These are phyloP conservation scores for Lichina pygmaea DNA, from an alignment of 495 filamentous ascomycete genomes.

Conservation along the genomic window DNA sequence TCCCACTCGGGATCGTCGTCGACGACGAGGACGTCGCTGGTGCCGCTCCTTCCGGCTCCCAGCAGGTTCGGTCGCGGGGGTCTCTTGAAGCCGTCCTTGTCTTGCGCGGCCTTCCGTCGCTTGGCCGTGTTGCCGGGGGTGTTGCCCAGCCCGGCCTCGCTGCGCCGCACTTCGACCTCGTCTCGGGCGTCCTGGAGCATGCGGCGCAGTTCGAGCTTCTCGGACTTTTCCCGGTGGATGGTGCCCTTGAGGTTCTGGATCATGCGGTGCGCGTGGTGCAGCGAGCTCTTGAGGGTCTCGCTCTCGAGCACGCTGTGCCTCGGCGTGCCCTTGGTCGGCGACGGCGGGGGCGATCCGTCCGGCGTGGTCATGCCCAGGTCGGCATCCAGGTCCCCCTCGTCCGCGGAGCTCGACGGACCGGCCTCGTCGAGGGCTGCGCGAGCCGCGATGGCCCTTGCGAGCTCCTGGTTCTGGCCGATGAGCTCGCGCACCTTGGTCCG, in stretches of 20 bases:
- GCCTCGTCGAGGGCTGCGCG: constrained; percentile 39
- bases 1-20: constrained; percentile 76
- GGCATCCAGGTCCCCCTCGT: background rate
- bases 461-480: constrained; percentile 62
- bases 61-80: constrained; percentile 42
- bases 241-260: constrained; percentile 86
- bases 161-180: constrained; percentile 57
- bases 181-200: constrained; percentile 91
- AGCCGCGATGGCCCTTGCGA: constrained; percentile 52
- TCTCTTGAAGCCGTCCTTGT: constrained; percentile 46
- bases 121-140: constrained; percentile 25
- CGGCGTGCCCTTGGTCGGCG: constrained; percentile 72
- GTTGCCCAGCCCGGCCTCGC: constrained; percentile 20
- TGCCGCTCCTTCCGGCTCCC: constrained; percentile 47
- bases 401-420: constrained; percentile 16
- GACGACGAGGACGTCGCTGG: constrained; percentile 38
- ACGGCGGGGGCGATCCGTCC: constrained; percentile 72
- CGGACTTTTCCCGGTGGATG: constrained; percentile 89
- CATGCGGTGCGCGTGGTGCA: constrained; percentile 85
- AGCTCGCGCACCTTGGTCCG: constrained; percentile 70
- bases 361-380: constrained; percentile 40
- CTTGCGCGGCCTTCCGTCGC: constrained; percentile 36
- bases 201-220: constrained; percentile 83
- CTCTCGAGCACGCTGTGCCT: constrained; percentile 74
- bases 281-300: constrained; percentile 77